These are phyloP conservation scores for Ophiocordyceps sinensis DNA, from an alignment of 2,329 filamentous ascomycete species.

Conservation along the genomic window DNA sequence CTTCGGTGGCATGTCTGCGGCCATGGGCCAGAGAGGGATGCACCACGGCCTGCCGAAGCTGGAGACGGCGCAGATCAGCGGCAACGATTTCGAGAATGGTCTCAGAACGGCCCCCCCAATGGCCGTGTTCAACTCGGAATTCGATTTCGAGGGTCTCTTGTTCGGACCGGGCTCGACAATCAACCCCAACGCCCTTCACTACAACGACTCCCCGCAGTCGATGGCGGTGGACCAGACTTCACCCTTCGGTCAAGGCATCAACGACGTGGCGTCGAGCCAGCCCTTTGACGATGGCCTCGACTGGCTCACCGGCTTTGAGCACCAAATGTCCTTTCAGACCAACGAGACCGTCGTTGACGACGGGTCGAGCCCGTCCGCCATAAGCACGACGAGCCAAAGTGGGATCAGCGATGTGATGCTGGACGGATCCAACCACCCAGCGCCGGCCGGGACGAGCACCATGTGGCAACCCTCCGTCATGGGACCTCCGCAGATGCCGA, in stretches of 20 bases:
- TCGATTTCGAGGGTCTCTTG: slow-evolving; percentile 35
- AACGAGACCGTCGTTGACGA: slow-evolving; percentile 80
- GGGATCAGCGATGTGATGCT: slow-evolving; percentile 85
- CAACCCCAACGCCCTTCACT: slow-evolving; percentile 66
- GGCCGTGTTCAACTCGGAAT: slow-evolving; percentile 46
- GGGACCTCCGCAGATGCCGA: slow-evolving; percentile 51
- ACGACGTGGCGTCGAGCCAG: slow-evolving; percentile 42
- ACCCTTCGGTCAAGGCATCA: slow-evolving; percentile 41
- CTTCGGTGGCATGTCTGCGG: slow-evolving; percentile 58
- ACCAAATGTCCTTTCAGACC: slow-evolving; percentile 54
- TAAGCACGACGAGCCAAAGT: slow-evolving; percentile 88
- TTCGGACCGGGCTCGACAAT: slow-evolving; percentile 55
- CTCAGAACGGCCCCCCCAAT: slow-evolving; percentile 64
- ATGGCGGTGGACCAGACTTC: slow-evolving; percentile 48
- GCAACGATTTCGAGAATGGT: slow-evolving; percentile 49
- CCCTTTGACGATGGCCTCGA: slow-evolving; percentile 67
- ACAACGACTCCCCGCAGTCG: slow-evolving; percentile 61
- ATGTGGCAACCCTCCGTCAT: slow-evolving; percentile 61
- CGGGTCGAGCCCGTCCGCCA: slow-evolving; percentile 86
- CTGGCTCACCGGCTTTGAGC: slow-evolving; percentile 70
- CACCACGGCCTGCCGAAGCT: slow-evolving; percentile 64
- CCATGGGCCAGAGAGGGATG: slow-evolving; percentile 51
- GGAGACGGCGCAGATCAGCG: slow-evolving; percentile 58
- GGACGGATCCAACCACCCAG: slow-evolving; percentile 58
- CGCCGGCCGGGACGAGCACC: slow-evolving; percentile 35